Evolutionary conservation across 352 stramenopile genomes (phyloP).

Genomic region (Phytophthora pinifolia): DNA sequence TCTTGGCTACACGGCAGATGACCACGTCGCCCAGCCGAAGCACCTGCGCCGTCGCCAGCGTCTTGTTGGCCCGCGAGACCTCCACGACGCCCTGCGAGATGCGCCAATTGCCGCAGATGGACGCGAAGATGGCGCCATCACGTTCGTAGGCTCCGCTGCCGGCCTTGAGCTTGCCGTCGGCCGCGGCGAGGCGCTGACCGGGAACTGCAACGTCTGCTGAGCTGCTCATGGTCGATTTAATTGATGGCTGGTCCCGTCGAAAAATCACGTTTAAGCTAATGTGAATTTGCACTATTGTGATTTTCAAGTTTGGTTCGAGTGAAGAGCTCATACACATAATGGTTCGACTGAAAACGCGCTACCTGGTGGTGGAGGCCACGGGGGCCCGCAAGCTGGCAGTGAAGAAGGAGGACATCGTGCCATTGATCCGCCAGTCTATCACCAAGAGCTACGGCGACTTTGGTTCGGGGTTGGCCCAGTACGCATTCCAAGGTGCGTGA

Average conservation of each 20-base stretch:
- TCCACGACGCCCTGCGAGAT: constrained; percentile 44
- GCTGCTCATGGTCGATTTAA: constrained; percentile 27
- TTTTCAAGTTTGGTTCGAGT: too few species aligned
- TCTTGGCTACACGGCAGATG: constrained; percentile 65
- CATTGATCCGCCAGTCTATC: constrained; percentile 64
- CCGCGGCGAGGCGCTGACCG: constrained; percentile 52
- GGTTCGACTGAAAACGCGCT: constrained; percentile 80
- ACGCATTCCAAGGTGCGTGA: constrained; percentile 72
- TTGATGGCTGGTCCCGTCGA: constrained; percentile 11
- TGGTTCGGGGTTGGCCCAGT: constrained; percentile 62
- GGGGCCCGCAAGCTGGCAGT: constrained; percentile 43
- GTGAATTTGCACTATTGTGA: too few species aligned
- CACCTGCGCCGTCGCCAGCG: constrained; percentile 70
- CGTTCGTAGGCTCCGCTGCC: constrained; percentile 56
- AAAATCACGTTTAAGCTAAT: neutral
- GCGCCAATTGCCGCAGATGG: constrained; percentile 52
- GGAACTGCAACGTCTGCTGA: constrained; percentile 45
- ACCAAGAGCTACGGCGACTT: constrained; percentile 70
- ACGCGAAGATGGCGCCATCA: constrained; percentile 71
- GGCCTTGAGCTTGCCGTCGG: constrained; percentile 36
- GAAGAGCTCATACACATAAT: constrained; percentile 26
- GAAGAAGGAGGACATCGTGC: constrained; percentile 62
- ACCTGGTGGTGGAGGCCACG: constrained; percentile 65
- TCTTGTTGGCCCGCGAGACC: constrained; percentile 50
- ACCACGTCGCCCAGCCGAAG: constrained; percentile 67